phyloP scores from a whole-genome alignment of 805 yeast genomes.

The Tetrapisispora nanseiensis region DNA sequence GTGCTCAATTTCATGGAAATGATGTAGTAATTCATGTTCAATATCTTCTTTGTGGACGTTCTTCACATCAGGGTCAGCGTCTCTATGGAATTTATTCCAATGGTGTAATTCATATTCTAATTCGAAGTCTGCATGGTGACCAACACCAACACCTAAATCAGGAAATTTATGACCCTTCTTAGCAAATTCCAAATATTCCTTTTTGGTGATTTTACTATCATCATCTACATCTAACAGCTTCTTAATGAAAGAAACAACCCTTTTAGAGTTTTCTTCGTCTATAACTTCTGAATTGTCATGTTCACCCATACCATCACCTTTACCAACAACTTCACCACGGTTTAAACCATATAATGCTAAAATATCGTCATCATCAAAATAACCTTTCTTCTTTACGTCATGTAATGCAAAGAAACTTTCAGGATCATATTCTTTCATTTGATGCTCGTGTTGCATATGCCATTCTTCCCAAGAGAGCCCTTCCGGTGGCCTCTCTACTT shows the following conservation, averaged over 20 bases:
- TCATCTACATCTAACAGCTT: slow-evolving; percentile 51
- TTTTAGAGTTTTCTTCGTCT: slow-evolving; percentile 40
- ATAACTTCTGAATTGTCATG: slow-evolving; percentile 60
- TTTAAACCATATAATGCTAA: slow-evolving; percentile 71
- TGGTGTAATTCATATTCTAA: slow-evolving; percentile 90
- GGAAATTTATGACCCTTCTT: slow-evolving; percentile 65
- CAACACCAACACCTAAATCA: slow-evolving; percentile 87
- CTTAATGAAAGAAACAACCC: slow-evolving; percentile 49
- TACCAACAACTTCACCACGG: slow-evolving; percentile 67
- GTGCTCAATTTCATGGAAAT: slow-evolving; percentile 75
- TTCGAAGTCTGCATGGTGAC: slow-evolving; percentile 91
- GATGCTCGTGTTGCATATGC: slow-evolving; percentile 91
- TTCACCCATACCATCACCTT: slow-evolving; percentile 81
- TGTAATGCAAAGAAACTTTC: slow-evolving; percentile 72
- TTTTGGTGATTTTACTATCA: slow-evolving; percentile 54
- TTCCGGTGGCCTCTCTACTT: slow-evolving; percentile 37
- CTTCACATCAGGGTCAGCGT: slow-evolving; percentile 73
- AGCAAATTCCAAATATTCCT: slow-evolving; percentile 61
- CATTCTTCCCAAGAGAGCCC: slow-evolving; percentile 66
- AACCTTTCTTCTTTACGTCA: slow-evolving; percentile 54
- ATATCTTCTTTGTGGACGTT: slow-evolving; percentile 80
- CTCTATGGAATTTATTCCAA: slow-evolving; percentile 73
- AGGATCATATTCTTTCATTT: slow-evolving; percentile 61
- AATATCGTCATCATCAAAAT: slow-evolving; percentile 52
- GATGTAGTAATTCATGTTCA: slow-evolving; percentile 77